Evolutionary conservation across 2,329 filamentous ascomycete species (phyloP).

Genomic region (Rhexocercosporidium sp.): DNA sequence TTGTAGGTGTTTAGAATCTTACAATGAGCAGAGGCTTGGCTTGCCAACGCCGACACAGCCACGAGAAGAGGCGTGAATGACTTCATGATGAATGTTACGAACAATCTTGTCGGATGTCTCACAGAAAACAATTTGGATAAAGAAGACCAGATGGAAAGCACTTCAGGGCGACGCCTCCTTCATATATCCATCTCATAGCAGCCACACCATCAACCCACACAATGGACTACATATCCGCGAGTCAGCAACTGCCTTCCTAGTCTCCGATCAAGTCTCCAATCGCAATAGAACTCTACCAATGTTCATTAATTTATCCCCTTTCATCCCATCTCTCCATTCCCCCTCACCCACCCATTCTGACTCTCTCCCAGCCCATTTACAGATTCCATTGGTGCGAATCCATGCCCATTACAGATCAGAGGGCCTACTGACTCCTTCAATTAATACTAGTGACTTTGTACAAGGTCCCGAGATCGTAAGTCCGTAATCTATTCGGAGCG

Average conservation of each 20-base stretch:
- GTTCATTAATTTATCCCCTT: constrained; percentile 2
- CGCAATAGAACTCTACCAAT: not conserved
- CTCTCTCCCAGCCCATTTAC: too few relatives aligned
- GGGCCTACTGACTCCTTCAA: constrained; percentile 12
- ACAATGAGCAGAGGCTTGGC: constrained; percentile 28
- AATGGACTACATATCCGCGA: not conserved
- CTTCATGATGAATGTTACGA: constrained; percentile 23
- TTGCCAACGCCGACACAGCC: constrained; percentile 19
- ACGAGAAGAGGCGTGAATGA: constrained; percentile 19
- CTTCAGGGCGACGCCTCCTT: not conserved
- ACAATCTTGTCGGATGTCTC: not conserved
- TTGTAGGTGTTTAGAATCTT: not conserved
- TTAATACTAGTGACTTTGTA: constrained; percentile 4
- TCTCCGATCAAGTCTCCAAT: not conserved
- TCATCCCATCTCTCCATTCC: not conserved
- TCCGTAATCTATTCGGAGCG: constrained; percentile 16
- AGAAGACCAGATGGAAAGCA: not conserved
- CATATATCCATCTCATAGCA: constrained; percentile 11
- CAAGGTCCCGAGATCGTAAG: constrained; percentile 10
- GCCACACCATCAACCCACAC: not conserved
- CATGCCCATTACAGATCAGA: not conserved
- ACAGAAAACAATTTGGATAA: constrained; percentile 6
- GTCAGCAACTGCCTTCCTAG: not conserved
- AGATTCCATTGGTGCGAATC: constrained; percentile 6
- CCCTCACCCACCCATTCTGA: not conserved